Evolutionary conservation across 352 stramenopile genomes (phyloP), one percentile per base, ranked within the genome.

Genomic region (Elongisporangium prolatum): DNA sequence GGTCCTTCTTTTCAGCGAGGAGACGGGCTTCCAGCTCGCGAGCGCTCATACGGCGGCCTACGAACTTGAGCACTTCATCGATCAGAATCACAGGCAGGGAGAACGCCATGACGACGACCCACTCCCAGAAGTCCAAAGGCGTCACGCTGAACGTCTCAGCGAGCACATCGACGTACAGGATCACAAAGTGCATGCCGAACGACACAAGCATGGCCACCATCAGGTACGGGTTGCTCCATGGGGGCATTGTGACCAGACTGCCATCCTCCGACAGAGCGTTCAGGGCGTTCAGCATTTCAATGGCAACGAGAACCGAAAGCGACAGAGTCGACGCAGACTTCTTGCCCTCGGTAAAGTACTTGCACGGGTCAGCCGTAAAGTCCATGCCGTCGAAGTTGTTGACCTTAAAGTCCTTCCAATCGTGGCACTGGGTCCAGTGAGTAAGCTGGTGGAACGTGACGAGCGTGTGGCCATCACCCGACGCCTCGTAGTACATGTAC

Each of bases 231-330:
- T 98, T 98, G 37, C 75, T 84, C 91, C 91, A 98, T 49, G 93
- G 93, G 18, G 92, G 92, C 84, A 98, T 96, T 10, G 82, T 94
- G 11, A 98, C 25, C 28, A 98, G 68, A 69, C 82, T 96, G 56
- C 88, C 86, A 64, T 97, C 92, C 59, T 97, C 89, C 58, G 90
- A 97, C 4, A 97, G 80, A 48, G 94, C 94, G 77, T 98, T 98
- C 49, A 98, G 61, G 9, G 91, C 91, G 64, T 98, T 98, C 64
- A 98, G 91, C 93, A 98, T 98, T 72, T 98, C 94, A 57, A 98
- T 98, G 2, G 89, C 84, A 24, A 98, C 93, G 56, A 98, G 66
- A 28, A 98, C 92, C 37, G 89, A 97, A 11, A 98, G 75, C 60
- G 90, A 97, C 18, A 98, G 72, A 34, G 94, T 98, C 64, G 91